Evolutionary conservation across 1,139 yeast genomes (phyloP), one percentile per base, ranked within the genome.

Genomic region (Candida neerlandica): DNA sequence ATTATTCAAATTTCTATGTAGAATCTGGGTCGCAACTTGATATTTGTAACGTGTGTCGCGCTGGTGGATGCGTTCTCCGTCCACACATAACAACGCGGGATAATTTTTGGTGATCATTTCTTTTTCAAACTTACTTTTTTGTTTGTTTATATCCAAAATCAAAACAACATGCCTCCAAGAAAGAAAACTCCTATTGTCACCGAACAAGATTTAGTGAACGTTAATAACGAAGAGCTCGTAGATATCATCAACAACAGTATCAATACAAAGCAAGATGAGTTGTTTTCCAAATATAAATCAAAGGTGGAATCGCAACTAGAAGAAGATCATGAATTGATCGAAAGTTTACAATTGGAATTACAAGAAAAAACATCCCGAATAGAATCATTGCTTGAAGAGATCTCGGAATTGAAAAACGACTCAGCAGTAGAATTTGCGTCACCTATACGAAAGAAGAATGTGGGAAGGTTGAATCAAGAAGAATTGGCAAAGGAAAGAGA

Each of bases 401-500:
- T 48, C 10, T 6, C 42, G 2, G 33, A 18, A 11, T 42, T 53
- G 43, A 51, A 49, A 35, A 41, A 29, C 18, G 44, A 43, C 43
- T 30, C 35, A 11, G 43, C 23, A 14, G 18, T 12, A 19, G 50
- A 40, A 11, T 70, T 62, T 51, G 67, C 66, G 47, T 70, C 75
- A 2, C 80, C 80, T 0, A 74, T 75, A 21, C 56, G 77, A 41
- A 66, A 65, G 57, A 63, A 67, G 53, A 59, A 59, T 41, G 57
- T 55, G 2, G 41, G 41, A 3, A 44, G 45, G 33, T 37, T 43
- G 18, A 61, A 61, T 43, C 66, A 65, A 43, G 69, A 65, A 41
- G 72, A 73, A 43, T 57, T 75, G 30, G 64, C 67, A n/a, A 70
- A 71, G 50, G 80, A 74, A 50, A 62, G 77, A 33, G 80, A 77